A percentile compares a stretch with the other conserved stretches of the same genome.
Evolutionary conservation across 2,329 filamentous ascomycete genomes (phyloP).

Genomic region (Neoarthrinium moseri): DNA sequence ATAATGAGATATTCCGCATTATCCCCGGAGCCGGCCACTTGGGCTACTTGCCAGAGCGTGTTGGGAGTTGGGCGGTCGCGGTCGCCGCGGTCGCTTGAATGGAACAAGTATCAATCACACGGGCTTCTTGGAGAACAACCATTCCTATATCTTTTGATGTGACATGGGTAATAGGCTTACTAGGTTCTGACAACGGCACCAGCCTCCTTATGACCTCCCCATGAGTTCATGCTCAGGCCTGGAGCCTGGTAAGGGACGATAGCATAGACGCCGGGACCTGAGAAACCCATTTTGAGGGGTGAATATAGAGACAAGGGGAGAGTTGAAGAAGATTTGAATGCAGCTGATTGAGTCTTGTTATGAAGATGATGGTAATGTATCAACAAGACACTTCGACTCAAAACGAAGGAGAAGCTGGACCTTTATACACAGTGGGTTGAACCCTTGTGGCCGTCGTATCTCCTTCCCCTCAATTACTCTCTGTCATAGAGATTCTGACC

Average conservation of each 20-base stretch:
- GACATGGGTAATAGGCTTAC: background rate
- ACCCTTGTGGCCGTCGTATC: too few relatives aligned
- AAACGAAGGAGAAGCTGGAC: too few relatives aligned
- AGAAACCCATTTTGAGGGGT: slow-evolving; percentile 8
- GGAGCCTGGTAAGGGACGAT: slow-evolving; percentile 13
- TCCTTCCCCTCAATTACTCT: too few relatives aligned
- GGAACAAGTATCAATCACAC: too few relatives aligned
- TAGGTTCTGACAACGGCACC: slow-evolving; percentile 1
- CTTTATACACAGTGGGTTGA: too few relatives aligned
- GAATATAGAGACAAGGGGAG: background rate
- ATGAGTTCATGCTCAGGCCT: slow-evolving; percentile 9
- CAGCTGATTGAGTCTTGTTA: too few relatives aligned
- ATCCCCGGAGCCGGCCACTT: slow-evolving; percentile 9
- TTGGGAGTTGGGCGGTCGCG: background rate
- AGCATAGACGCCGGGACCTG: slow-evolving; percentile 10
- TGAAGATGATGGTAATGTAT: too few relatives aligned
- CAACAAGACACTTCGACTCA: too few relatives aligned
- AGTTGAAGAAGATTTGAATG: too few relatives aligned
- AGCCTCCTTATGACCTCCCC: slow-evolving; percentile 3
- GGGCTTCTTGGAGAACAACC: too few relatives aligned
- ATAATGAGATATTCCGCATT: slow-evolving; percentile 13
- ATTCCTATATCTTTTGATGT: background rate
- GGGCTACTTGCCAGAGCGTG: slow-evolving; percentile 10
- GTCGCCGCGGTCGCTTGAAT: background rate
- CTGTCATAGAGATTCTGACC: too few relatives aligned